Base-by-base conservation (phyloP, 192 early-diverging fungal species). In the Globomyces pollinis-pini region DNA sequence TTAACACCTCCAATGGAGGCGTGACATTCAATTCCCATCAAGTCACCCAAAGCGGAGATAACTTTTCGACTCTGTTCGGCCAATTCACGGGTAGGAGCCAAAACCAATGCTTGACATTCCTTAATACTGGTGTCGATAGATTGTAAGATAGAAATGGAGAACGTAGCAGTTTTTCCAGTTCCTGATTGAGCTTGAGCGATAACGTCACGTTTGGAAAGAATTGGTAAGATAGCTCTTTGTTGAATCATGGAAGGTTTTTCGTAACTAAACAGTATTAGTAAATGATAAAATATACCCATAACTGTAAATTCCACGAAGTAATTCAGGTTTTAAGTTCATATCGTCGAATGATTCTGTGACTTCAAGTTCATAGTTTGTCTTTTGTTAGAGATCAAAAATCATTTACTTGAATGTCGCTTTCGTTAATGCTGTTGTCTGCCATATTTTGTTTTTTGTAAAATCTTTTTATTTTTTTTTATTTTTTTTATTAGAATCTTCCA, bases 151-250 rank as follows among this genome's bases (percentile, higher is more conserved):
- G 94, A 93, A 71, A 99, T 96, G 63, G 94, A 97, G 87, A 98
- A 99, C 59, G 96, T 99, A 64, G 95, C 95, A 57, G 94, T 98
- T 80, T 99, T 99, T 72, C 95, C 96, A 66, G 95, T 97, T 83
- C 96, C 96, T 53, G 95, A 96, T 82, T 99, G 95, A 30, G 96
- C 96, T 84, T 99, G 96, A 50, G 96, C 96, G 80, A 99, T 99
- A 55, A 99, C 95, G 79, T 99, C 96, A 73, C 84, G 88, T 43
- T 83, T 86, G 81, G 90, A 93, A 60, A 97, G 77, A 49, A 99
- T 88, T 52, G 95, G 95, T 67, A 91, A 77, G 61, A 97, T 97
- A 53, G 93, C 94, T 70, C 94, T 86, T 75, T 89, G 87, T 80
- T 97, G 94, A 76, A 97, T 96, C 50, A 90, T 81, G 39, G 94